Evolutionary conservation across 345 rosid species (phyloP), one percentile per base, ranked within the genome.

Genomic region (Arabis hirsuta): DNA sequence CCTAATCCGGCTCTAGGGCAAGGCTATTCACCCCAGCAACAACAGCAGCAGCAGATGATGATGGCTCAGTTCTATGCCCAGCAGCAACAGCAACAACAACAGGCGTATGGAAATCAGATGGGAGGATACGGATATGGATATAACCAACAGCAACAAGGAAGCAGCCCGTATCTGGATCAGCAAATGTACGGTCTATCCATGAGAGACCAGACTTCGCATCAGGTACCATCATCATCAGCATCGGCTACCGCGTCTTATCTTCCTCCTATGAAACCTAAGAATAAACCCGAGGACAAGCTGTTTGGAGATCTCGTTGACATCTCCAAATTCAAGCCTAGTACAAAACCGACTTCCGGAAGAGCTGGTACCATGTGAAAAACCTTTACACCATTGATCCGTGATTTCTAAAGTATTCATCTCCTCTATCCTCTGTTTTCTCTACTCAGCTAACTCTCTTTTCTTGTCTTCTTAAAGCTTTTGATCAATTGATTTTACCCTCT

Each of bases 301-400:
- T 96, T 96, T 70, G 98, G 99, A 65, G 99, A 96, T 79, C 97
- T 96, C 14, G 97, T 96, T 11, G 96, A 92, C 78, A 81, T 96
- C 75, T 81, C 98, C 8, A 96, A 92, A 75, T 76, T 90, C 77
- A 96, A 92, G 81, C 76, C 91, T 2, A 39, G 84, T 0, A 59
- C 76, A 63, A 96, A 89, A 74, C 43, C 90, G 32, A 79, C 86
- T 24, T 79, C 92, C 3, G 83, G 88, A 74, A 86, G 83, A 79
- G 87, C 93, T 56, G 95, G 98, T 73, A 86, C 96, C 83, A 84
- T 85, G 91, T 91, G 89, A 90, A 73, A 24, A 38, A 13, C 39
- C 36, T 5, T 32, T 11, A 50, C 8, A 62, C 46, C 60, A 31
- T 45, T 24, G 7, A 32, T 32, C 9, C 22, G 34, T 67, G 71